Percentiles rank a stretch among this genome's conserved stretches.
phyloP scores from a whole-genome alignment of 768 basidiomycete genomes.

The Macrolepiota albuminosa region DNA sequence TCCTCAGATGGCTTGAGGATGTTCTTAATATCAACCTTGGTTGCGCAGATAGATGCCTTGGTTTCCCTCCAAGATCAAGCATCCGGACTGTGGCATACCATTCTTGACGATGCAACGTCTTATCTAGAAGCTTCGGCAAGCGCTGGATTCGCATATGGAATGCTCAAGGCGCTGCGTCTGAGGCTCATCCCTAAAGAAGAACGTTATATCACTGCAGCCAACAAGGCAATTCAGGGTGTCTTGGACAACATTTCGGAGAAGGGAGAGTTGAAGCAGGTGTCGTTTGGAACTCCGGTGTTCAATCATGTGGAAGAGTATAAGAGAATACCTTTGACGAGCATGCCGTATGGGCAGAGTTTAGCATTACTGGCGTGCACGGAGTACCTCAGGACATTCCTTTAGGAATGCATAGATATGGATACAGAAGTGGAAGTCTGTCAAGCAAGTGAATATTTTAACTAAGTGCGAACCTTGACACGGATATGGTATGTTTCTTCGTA shows the following conservation, averaged over 20 bases:
- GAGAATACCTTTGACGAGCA: slow-evolving; percentile 47
- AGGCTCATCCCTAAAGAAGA: slow-evolving; percentile 38
- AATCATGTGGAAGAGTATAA: slow-evolving; percentile 42
- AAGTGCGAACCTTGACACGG: slow-evolving; percentile 11
- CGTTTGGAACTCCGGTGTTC: slow-evolving; percentile 53
- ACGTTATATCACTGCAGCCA: slow-evolving; percentile 30
- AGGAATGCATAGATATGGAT: slow-evolving; percentile 11
- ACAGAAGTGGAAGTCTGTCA: not conserved
- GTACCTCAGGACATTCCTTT: slow-evolving; percentile 37
- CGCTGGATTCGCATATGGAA: slow-evolving; percentile 46
- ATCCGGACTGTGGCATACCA: slow-evolving; percentile 51
- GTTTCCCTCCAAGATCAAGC: slow-evolving; percentile 37
- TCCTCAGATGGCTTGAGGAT: slow-evolving; percentile 35
- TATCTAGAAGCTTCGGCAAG: slow-evolving; percentile 48
- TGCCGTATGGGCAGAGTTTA: slow-evolving; percentile 55
- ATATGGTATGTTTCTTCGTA: slow-evolving; percentile 24
- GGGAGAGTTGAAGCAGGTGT: slow-evolving; percentile 43
- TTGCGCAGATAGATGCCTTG: slow-evolving; percentile 44
- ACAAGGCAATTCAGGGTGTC: slow-evolving; percentile 37
- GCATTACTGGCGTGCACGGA: slow-evolving; percentile 47
- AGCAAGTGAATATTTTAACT: not conserved
- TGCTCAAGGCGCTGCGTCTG: slow-evolving; percentile 37
- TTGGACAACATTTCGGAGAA: slow-evolving; percentile 38
- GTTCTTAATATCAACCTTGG: slow-evolving; percentile 35
- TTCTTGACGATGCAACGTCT: slow-evolving; percentile 44